Base-by-base conservation (phyloP, 2,329 filamentous ascomycete species). In the Aspergillus tamarii region DNA sequence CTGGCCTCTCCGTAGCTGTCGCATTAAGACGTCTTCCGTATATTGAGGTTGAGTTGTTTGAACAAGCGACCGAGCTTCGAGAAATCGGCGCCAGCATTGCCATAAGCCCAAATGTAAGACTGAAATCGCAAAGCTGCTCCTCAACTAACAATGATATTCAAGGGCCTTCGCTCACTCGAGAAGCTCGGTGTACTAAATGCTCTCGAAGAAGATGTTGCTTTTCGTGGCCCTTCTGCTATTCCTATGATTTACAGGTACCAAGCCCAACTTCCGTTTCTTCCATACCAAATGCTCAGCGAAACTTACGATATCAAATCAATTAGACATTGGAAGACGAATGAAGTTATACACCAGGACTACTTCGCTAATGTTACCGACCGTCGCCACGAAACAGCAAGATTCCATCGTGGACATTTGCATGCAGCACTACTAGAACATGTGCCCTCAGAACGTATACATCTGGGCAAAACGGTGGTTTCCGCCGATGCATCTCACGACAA, bases 361-460 rank as follows among this genome's bases (percentile, higher is more conserved):
- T 82, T 79, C 0, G 78, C 78, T 0, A 82, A 84, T 62, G 73
- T 77, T 12, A 73, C 81, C 1, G 70, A 77, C 26, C 65, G 68
- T 1, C 75, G 74, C 19, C 80, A 83, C 63, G 72, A 76, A 56
- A 84, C 82, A 0, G 76, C 82, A 0, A 77, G 82, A 11, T 84
- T 83, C 60, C 80, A 84, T 59, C 75, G 84, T 1, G 79, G 80
- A 1, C 84, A 85, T 70, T 72, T 86, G 14, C 83, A 86, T 58
- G 75, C 81, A 48, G 82, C 83, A 4, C 74, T 86, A 1, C 74
- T 82, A 2, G 74, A 80, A 30, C 79, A 85, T 55, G 72, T 86
- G 0, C 78, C 82, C 0, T 68, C 72, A 3, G 72, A 78, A 0
- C 73, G 69, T 1, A 78, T 85, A 28, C 82, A 81, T 54, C 76